Conservation (phyloP, 257 asterid genomes). For the Solanum clarkiae region DNA sequence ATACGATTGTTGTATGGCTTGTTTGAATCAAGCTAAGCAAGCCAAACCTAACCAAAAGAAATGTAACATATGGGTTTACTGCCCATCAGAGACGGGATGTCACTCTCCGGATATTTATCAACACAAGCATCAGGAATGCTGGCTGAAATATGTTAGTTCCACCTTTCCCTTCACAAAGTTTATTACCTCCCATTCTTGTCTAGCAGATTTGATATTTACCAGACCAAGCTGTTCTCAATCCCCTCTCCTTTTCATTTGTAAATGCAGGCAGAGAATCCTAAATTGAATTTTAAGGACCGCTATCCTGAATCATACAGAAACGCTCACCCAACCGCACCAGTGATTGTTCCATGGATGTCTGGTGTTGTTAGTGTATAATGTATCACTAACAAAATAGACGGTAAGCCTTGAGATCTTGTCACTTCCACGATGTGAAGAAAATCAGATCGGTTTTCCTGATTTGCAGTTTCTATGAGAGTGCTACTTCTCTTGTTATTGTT, state of each 20-base stretch:
- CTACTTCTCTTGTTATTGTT: not conserved
- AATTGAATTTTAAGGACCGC: slow-evolving; percentile 48
- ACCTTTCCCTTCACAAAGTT: not conserved
- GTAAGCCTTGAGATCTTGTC: not conserved
- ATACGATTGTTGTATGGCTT: slow-evolving; percentile 89
- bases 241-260: not conserved
- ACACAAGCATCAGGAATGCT: slow-evolving; percentile 82
- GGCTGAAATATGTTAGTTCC: slow-evolving; percentile 80
- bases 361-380: slow-evolving; percentile 42
- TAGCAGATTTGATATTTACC: not conserved
- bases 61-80: slow-evolving; percentile 92
- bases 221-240: not conserved
- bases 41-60: slow-evolving; percentile 46
- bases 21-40: slow-evolving; percentile 65
- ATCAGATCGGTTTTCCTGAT: not conserved
- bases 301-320: slow-evolving; percentile 68
- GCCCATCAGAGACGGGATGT: slow-evolving; percentile 81
- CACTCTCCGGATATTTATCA: slow-evolving; percentile 81
- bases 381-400: not conserved
- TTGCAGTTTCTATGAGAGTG: not conserved
- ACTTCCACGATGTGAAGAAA: not conserved
- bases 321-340: slow-evolving; percentile 67
- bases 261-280: slow-evolving; percentile 72
- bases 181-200: not conserved
- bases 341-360: slow-evolving; percentile 77